These are phyloP conservation scores for Tricholoma saponaceum DNA, from an alignment of 768 basidiomycete species.

Conservation along the genomic window DNA sequence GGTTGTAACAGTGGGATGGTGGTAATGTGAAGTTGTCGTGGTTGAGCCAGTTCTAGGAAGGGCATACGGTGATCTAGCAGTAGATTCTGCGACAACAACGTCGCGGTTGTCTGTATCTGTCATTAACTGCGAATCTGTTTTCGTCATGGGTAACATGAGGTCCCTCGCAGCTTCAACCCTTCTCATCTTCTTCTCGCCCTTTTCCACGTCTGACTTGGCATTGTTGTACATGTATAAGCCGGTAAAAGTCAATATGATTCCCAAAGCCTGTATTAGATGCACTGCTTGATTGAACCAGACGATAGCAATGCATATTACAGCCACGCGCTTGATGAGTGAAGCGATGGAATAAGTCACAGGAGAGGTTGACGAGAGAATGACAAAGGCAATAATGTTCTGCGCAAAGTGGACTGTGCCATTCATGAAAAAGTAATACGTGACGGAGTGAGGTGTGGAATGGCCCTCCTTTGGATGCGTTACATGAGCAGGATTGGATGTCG, in stretches of 20 bases:
- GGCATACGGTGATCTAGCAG: conserved; percentile 32
- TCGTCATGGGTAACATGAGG: conserved; percentile 65
- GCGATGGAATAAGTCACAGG: conserved; percentile 99
- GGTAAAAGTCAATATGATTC: conserved; percentile 86
- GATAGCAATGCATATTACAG: conserved; percentile 96
- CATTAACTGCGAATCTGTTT: conserved; percentile 52
- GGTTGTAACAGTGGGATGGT: conserved; percentile 14
- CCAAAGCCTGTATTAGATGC: conserved; percentile 79
- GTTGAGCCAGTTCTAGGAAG: conserved; percentile 32
- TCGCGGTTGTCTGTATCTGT: conserved; percentile 35
- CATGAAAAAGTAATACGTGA: conserved; percentile 80
- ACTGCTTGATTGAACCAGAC: conserved; percentile 92
- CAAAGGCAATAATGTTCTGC: conserved; percentile 97
- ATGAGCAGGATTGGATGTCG: conserved; percentile 34
- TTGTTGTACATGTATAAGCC: conserved; percentile 97
- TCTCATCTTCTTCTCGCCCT: conserved; percentile 85
- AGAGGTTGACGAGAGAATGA: conserved; percentile 92
- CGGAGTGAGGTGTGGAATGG: conserved; percentile 51
- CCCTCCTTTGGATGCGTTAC: conserved; percentile 43
- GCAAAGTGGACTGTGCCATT: conserved; percentile 96
- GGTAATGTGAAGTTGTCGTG: conserved; percentile 18
- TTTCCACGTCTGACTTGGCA: conserved; percentile 89
- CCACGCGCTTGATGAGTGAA: conserved; percentile 95
- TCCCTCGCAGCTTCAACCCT: conserved; percentile 70
- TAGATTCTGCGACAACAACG: conserved; percentile 25